Conservation (phyloP, 164 flowering plant species). For the Stephania cephalantha region DNA sequence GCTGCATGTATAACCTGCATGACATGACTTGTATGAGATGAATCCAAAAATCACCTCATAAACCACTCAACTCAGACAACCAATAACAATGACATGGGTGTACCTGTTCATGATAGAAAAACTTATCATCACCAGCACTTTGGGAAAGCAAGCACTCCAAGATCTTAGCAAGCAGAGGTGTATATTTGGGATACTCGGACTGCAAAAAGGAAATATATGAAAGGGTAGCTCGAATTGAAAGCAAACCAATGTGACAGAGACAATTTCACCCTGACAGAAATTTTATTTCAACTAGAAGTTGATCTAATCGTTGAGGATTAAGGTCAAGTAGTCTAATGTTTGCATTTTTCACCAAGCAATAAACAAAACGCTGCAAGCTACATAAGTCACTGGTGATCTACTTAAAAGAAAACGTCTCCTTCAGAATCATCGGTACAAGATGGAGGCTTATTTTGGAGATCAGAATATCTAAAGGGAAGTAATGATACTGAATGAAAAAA, state of each 20-base stretch:
- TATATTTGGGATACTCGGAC: conserved; percentile 81
- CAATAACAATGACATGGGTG: neutral
- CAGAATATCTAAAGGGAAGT: neutral
- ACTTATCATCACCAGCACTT: conserved; percentile 44
- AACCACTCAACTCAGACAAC: neutral
- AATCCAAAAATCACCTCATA: neutral
- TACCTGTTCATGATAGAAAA: conserved; percentile 58
- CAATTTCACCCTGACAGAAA: neutral
- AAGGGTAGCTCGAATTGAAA: neutral
- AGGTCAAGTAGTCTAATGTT: neutral
- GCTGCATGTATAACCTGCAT: conserved; percentile 79
- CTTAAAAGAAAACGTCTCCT: neutral
- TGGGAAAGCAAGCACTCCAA: conserved; percentile 67
- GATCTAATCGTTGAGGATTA: neutral
- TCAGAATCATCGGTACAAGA: neutral
- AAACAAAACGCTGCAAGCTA: neutral
- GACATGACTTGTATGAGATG: neutral
- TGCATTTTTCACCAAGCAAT: neutral
- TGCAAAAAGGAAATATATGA: conserved; percentile 27
- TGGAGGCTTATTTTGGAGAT: neutral
- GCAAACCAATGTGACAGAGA: neutral
- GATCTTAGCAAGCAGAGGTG: conserved; percentile 79
- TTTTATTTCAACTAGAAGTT: neutral
- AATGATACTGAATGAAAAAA: neutral
- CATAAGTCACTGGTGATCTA: neutral